These are phyloP conservation scores for Leccinum solheimii DNA, from an alignment of 1,284 basidiomycete genomes.

Conservation along the genomic window DNA sequence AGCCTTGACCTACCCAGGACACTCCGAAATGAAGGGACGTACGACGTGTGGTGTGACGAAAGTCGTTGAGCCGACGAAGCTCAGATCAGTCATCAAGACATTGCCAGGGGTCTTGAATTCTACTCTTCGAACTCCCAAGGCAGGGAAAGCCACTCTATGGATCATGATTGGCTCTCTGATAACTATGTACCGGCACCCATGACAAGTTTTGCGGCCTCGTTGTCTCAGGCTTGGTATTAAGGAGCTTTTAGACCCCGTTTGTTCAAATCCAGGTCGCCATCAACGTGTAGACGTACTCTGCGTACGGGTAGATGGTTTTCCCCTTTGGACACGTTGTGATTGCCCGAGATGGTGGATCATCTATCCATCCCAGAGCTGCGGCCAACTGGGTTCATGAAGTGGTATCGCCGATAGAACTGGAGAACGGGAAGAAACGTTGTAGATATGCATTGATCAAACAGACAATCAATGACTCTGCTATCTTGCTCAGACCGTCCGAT, in stretches of 20 bases:
- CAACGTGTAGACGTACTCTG: constrained; percentile 15
- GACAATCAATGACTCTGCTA: not conserved
- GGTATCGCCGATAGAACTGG: not conserved
- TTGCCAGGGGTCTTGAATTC: constrained; percentile 4
- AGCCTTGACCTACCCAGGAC: constrained; percentile 14
- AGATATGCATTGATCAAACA: not conserved
- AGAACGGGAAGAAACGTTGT: not conserved
- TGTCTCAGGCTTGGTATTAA: not conserved
- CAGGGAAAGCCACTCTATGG: not conserved
- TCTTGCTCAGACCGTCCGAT: not conserved
- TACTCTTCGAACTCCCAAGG: constrained; percentile 12
- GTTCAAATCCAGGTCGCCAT: not conserved
- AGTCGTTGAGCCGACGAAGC: constrained; percentile 11
- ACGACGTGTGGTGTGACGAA: constrained; percentile 9
- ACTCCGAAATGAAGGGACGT: constrained; percentile 4
- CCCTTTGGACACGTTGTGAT: constrained; percentile 3
- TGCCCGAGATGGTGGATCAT: constrained; percentile 1
- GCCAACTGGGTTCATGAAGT: not conserved
- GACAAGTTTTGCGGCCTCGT: not conserved
- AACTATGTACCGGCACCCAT: not conserved
- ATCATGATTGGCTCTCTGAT: not conserved
- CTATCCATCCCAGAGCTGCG: not conserved
- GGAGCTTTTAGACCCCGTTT: not conserved
- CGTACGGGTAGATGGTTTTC: constrained; percentile 6
- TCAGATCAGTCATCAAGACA: constrained; percentile 6